These are phyloP conservation scores for Leccinum subspadiceum DNA, from an alignment of 1,284 basidiomycete species.

Conservation along the genomic window DNA sequence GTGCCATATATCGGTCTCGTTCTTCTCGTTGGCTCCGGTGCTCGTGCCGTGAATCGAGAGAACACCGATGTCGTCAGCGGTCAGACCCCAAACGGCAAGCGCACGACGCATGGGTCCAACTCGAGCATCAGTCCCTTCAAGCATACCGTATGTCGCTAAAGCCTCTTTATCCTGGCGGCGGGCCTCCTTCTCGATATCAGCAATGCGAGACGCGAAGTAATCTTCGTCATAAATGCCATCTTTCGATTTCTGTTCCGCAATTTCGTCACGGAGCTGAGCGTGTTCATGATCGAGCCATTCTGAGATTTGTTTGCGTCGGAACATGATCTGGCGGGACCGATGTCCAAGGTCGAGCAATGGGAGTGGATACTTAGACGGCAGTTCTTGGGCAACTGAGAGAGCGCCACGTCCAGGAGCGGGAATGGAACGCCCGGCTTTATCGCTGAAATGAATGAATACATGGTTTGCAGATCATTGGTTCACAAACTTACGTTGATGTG, in stretches of 20 bases:
- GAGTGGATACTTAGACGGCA: conserved; percentile 69
- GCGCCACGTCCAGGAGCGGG: conserved; percentile 93
- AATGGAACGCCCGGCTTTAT: conserved; percentile 93
- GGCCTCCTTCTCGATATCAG: conserved; percentile 88
- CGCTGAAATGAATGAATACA: conserved; percentile 44
- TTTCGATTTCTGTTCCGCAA: conserved; percentile 59
- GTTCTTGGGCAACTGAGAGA: conserved; percentile 81
- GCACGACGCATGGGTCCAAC: conserved; percentile 92
- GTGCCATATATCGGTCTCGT: conserved; percentile 97
- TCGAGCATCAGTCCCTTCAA: conserved; percentile 82
- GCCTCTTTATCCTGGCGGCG: conserved; percentile 89
- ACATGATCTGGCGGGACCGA: conserved; percentile 86
- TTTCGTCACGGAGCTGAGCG: conserved; percentile 75
- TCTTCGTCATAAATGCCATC: conserved; percentile 59
- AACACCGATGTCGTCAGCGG: conserved; percentile 88
- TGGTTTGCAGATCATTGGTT: conserved; percentile 1
- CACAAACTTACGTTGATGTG: conserved; percentile 79
- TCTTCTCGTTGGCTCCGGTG: conserved; percentile 97
- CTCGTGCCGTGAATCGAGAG: conserved; percentile 94
- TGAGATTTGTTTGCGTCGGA: conserved; percentile 91
- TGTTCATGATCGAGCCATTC: conserved; percentile 93
- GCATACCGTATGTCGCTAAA: conserved; percentile 89
- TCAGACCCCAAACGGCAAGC: conserved; percentile 94
- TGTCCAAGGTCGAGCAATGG: conserved; percentile 83
- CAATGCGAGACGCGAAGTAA: conserved; percentile 72